phyloP scores from a whole-genome alignment of 1,284 basidiomycete genomes.

The Cronartium quercuum region DNA sequence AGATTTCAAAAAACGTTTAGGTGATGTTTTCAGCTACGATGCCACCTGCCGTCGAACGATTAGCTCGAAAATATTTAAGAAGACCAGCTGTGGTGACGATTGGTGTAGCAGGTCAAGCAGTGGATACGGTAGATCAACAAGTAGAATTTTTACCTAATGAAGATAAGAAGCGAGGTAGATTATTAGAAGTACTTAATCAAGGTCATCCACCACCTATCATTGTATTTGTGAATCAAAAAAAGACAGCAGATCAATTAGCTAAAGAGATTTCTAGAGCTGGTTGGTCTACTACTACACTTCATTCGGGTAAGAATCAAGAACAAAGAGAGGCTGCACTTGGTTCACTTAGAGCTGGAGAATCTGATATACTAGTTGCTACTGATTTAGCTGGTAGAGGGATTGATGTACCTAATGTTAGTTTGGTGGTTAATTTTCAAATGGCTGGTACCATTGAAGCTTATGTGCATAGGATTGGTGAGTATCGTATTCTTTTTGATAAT shows the following conservation, averaged over 20 bases:
- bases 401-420: slow-evolving; percentile 89
- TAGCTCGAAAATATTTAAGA: slow-evolving; percentile 87
- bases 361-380: slow-evolving; percentile 85
- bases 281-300: slow-evolving; percentile 79
- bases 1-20: background rate
- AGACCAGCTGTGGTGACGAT: slow-evolving; percentile 93
- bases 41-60: slow-evolving; percentile 88
- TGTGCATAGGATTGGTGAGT: slow-evolving; percentile 83
- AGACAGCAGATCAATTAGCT: slow-evolving; percentile 92
- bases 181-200: slow-evolving; percentile 79
- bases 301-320: slow-evolving; percentile 95
- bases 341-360: slow-evolving; percentile 72
- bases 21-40: slow-evolving; percentile 90
- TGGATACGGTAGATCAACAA: slow-evolving; percentile 92
- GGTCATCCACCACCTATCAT: slow-evolving; percentile 85
- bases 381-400: slow-evolving; percentile 97
- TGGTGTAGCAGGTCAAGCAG: slow-evolving; percentile 92
- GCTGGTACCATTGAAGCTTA: slow-evolving; percentile 90
- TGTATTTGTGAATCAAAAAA: slow-evolving; percentile 98
- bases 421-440: slow-evolving; percentile 98
- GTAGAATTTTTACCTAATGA: slow-evolving; percentile 89
- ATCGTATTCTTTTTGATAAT: background rate
- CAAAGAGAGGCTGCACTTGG: slow-evolving; percentile 88
- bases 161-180: slow-evolving; percentile 81
- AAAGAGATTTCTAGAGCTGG: slow-evolving; percentile 81